Conservation (phyloP, 768 basidiomycete genomes). For the Tricholoma sp. region DNA sequence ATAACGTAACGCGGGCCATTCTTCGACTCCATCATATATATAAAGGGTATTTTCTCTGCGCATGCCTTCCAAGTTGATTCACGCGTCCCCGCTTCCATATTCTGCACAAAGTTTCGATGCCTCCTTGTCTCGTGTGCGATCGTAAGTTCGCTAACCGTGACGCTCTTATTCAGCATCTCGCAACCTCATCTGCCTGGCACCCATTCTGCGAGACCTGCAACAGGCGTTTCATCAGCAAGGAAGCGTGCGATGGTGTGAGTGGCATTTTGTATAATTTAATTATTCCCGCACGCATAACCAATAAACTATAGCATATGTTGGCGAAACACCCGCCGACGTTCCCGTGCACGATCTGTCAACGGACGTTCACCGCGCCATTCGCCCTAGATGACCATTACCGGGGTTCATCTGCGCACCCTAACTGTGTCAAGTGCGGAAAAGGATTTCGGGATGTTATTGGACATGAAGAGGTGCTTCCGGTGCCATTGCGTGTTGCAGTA, state of each 20-base stretch:
- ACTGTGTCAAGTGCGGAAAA: conserved; percentile 37
- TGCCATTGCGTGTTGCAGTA: not conserved
- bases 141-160: conserved; percentile 29
- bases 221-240: conserved; percentile 28
- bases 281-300: not conserved
- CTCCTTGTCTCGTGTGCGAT: conserved; percentile 31
- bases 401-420: conserved; percentile 39
- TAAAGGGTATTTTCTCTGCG: not conserved
- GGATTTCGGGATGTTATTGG: conserved; percentile 32
- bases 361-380: conserved; percentile 27
- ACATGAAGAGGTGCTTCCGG: conserved; percentile 26
- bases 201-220: conserved; percentile 31
- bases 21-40: not conserved
- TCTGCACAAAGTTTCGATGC: conserved; percentile 17
- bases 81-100: not conserved
- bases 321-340: conserved; percentile 36
- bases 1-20: not conserved
- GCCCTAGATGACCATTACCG: conserved; percentile 43
- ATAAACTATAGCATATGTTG: conserved; percentile 26
- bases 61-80: not conserved
- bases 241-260: conserved; percentile 30
- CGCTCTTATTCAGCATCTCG: conserved; percentile 34
- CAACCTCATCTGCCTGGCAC: conserved; percentile 28
- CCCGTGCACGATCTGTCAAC: conserved; percentile 30
- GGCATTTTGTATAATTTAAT: not conserved